Conservation (phyloP, 2,329 filamentous ascomycete genomes). For the Zalaria obscura region DNA sequence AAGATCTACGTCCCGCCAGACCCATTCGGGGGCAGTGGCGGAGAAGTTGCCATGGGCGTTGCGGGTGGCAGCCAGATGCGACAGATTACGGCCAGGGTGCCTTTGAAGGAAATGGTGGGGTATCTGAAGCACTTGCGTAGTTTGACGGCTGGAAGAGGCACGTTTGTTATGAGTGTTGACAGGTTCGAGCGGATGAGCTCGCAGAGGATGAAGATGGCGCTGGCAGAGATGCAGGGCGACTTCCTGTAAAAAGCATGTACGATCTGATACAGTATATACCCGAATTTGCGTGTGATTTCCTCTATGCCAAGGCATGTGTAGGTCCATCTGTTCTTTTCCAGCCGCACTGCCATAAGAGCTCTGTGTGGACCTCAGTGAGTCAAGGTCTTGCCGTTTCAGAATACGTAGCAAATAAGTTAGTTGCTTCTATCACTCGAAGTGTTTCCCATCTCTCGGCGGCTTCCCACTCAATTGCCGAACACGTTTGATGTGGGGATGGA, state of each 20-base stretch:
- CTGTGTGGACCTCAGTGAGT: no score
- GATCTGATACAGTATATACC: neutral
- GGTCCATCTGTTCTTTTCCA: no score
- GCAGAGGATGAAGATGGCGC: conserved; percentile 43
- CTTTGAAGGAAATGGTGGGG: conserved; percentile 90
- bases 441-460: no score
- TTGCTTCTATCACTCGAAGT: no score
- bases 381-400: no score
- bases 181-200: conserved; percentile 53
- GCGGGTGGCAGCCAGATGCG: conserved; percentile 20
- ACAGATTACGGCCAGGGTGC: conserved; percentile 72
- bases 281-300: no score
- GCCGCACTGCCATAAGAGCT: no score
- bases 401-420: no score
- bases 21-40: conserved; percentile 45
- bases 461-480: no score
- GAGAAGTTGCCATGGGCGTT: conserved; percentile 7
- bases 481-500: no score
- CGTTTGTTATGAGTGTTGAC: conserved; percentile 62
- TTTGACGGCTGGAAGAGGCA: conserved; percentile 72
- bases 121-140: conserved; percentile 82
- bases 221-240: conserved; percentile 23
- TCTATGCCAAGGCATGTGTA: no score
- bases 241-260: neutral
- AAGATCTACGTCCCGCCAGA: conserved; percentile 81